Evolutionary conservation across 2,329 filamentous ascomycete species (phyloP), one percentile per base, ranked within the genome.

Genomic region (Xylaria digitata): DNA sequence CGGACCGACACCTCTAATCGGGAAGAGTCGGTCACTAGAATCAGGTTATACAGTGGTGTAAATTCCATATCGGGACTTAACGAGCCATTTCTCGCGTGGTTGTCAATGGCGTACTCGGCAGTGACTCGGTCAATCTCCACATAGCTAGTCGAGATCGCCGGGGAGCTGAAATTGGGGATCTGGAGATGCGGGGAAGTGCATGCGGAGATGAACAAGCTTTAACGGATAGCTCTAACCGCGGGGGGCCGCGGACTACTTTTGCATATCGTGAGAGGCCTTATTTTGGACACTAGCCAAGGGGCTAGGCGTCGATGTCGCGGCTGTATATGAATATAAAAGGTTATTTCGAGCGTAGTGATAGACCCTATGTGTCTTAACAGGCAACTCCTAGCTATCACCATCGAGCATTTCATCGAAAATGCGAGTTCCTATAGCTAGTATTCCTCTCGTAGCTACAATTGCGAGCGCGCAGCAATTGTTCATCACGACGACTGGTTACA

Each of bases 391-490:
- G 6, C 15, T 0, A 23, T 21, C n/a, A 3, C 9, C 9, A 11
- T 40, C 37, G 32, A 23, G 17, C n/a, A 13, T 13, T 21, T 15
- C 9, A 15, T 21, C n/a, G 23, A 42, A 19, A 26, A 54, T 54
- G 52, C 23, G 52, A 26, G 32, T 11, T 54, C 15, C 34, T 5
- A 4, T 26, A 9, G 34, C 34, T 3, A 9, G 11, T 15, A 42
- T 40, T 42, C 6, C 19, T 11, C 13, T 54, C 34, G 34, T 54
- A 15, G 34, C 52, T 42, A 8, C 34, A 26, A 23, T 53, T 13
- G 50, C n/a, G n/a, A 19, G 2, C 19, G 52, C 52, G 4, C 52
- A 54, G 34, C 52, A 54, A 54, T 21, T 54, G 34, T 54, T 54
- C 21, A 17, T 42, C 15, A 54, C 52, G 11, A 54, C 52, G 6